Percentiles rank a stretch among this genome's conserved stretches.
phyloP scores from a whole-genome alignment of 257 asterid species.

The Primulina tabacum region DNA sequence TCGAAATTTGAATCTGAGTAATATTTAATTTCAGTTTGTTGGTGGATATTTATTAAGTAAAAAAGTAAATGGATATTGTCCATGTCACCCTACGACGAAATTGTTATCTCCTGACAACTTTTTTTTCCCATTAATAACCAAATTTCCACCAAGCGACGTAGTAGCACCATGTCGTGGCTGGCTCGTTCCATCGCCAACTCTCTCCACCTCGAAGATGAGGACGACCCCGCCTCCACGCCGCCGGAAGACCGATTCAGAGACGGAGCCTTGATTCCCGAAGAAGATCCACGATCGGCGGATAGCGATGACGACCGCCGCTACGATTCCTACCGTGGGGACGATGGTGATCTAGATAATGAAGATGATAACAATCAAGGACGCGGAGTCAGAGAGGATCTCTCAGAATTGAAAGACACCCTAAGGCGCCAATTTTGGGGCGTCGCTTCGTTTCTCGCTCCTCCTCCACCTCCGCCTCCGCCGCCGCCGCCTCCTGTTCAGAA shows the following conservation, averaged over 20 bases:
- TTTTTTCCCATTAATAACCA: background rate
- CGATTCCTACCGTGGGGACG: constrained; percentile 12
- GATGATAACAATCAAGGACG: constrained; percentile 45
- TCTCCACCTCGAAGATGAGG: constrained; percentile 68
- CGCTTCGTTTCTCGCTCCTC: constrained; percentile 97
- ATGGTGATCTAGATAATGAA: constrained; percentile 24
- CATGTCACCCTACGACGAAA: background rate
- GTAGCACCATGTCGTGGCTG: constrained; percentile 73
- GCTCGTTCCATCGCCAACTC: constrained; percentile 82
- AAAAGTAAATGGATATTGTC: background rate
- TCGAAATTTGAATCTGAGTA: too few species aligned
- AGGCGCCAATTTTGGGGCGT: constrained; percentile 91
- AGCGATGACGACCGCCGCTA: constrained; percentile 18
- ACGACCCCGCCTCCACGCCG: constrained; percentile 22
- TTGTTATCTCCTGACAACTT: background rate
- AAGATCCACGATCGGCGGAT: constrained; percentile 29
- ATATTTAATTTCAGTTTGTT: too few species aligned
- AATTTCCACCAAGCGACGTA: constrained; percentile 32
- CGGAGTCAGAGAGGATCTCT: constrained; percentile 81
- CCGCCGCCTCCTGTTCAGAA: constrained; percentile 44
- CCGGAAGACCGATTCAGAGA: constrained; percentile 27
- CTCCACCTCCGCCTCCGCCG: constrained; percentile 46
- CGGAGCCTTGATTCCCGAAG: constrained; percentile 13
- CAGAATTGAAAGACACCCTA: constrained; percentile 75
- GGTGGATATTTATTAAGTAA: too few species aligned